These are phyloP conservation scores for Leishmania amazonensis DNA, from an alignment of 208 protist species.

Conservation along the genomic window DNA sequence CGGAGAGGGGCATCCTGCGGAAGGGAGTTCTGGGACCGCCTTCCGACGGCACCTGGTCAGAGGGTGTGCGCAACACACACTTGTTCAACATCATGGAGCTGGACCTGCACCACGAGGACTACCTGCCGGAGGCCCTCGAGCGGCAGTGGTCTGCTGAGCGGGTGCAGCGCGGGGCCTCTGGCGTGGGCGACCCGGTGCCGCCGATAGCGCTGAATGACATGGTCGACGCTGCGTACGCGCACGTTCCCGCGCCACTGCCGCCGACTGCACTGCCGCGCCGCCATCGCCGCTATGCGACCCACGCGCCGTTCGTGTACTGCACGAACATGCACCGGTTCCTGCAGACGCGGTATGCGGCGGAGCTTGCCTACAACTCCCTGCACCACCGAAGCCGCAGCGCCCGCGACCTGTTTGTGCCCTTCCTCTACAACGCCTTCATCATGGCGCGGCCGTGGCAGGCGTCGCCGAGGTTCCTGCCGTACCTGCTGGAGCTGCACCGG, in stretches of 20 bases:
- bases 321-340: slow-evolving; percentile 56
- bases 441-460: slow-evolving; percentile 62
- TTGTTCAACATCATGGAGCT: slow-evolving; percentile 45
- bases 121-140: slow-evolving; percentile 1
- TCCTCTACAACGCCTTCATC: slow-evolving; percentile 65
- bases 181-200: slow-evolving; percentile 12
- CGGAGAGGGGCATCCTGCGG: slow-evolving; percentile 19
- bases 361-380: slow-evolving; percentile 33
- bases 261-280: slow-evolving; percentile 1
- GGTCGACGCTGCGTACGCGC: not conserved
- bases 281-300: slow-evolving; percentile 42
- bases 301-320: slow-evolving; percentile 78
- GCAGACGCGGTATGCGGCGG: slow-evolving; percentile 34
- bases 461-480: slow-evolving; percentile 44
- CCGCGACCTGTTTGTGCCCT: slow-evolving; percentile 50
- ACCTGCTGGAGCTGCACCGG: slow-evolving; percentile 18
- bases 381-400: slow-evolving; percentile 32
- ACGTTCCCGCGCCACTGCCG: too few relatives aligned
- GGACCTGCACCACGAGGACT: slow-evolving; percentile 34
- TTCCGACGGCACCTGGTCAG: too few relatives aligned
- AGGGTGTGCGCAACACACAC: slow-evolving; percentile 12
- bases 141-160: slow-evolving; percentile 84
- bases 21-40: slow-evolving; percentile 92
- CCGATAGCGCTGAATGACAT: not conserved
- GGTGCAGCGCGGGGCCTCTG: slow-evolving; percentile 52